A percentile compares a stretch with the other conserved stretches of the same genome.
phyloP scores from a whole-genome alignment of 495 filamentous ascomycete species.

The Neurospora intermedia region DNA sequence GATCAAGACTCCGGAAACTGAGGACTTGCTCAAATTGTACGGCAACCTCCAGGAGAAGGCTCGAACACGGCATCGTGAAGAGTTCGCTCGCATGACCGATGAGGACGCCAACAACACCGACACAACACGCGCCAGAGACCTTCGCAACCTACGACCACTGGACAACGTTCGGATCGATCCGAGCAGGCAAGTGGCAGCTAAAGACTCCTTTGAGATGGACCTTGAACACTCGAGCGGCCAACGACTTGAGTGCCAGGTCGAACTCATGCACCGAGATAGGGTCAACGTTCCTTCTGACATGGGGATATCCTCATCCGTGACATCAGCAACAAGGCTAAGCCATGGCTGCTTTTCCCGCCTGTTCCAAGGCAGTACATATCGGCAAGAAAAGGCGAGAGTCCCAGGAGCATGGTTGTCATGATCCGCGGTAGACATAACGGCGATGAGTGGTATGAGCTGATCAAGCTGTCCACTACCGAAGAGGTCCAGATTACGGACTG shows the following conservation, averaged over 20 bases:
- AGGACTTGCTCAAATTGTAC: conserved; percentile 32
- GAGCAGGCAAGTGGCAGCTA: conserved; percentile 65
- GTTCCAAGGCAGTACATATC: conserved; percentile 59
- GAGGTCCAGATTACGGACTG: conserved; percentile 74
- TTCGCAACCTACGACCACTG: conserved; percentile 59
- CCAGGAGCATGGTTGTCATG: conserved; percentile 72
- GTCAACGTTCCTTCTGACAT: conserved; percentile 37
- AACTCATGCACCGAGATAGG: conserved; percentile 77
- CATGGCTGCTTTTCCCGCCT: conserved; percentile 85
- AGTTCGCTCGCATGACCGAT: conserved; percentile 79
- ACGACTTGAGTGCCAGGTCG: conserved; percentile 77
- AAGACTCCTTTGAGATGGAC: conserved; percentile 81
- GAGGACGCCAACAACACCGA: conserved; percentile 81
- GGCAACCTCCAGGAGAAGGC: conserved; percentile 67
- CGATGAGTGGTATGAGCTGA: conserved; percentile 71
- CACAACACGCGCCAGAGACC: conserved; percentile 64
- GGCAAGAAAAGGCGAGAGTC: conserved; percentile 62
- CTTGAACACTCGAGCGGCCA: conserved; percentile 85
- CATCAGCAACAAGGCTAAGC: conserved; percentile 56
- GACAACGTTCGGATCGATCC: conserved; percentile 61
- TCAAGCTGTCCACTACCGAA: conserved; percentile 59
- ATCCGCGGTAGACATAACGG: conserved; percentile 53
- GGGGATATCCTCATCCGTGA: conserved; percentile 85
- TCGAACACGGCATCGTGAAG: conserved; percentile 69
- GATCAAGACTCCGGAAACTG: conserved; percentile 16